These are phyloP conservation scores for Kazachstania sp. DNA, from an alignment of 1,139 yeast genomes.

Conservation along the genomic window DNA sequence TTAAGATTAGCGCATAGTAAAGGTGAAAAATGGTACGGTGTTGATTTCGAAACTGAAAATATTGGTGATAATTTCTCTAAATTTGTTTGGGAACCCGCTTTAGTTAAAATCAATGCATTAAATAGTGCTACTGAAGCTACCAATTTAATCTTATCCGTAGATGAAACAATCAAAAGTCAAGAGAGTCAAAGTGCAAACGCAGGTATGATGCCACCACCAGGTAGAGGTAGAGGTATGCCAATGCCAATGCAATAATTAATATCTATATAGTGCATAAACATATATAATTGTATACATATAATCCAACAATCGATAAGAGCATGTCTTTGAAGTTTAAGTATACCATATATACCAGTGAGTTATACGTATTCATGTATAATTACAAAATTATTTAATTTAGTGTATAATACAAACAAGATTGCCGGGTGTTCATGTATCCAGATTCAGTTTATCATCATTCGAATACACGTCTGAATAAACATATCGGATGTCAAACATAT, in stretches of 20 bases:
- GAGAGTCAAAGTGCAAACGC: conserved; percentile 50
- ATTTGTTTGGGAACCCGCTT: conserved; percentile 97
- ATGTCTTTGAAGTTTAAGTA: no score
- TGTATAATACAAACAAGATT: no score
- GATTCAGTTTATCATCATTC: no score
- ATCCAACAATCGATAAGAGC: neutral
- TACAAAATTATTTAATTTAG: no score
- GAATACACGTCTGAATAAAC: no score
- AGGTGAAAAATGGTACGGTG: conserved; percentile 87
- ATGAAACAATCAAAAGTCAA: conserved; percentile 86
- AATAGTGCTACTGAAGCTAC: conserved; percentile 98
- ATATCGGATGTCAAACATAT: no score
- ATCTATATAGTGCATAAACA: neutral
- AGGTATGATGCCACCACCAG: conserved; percentile 40
- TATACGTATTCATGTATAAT: no score
- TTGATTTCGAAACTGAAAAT: conserved; percentile 77
- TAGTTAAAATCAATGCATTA: conserved; percentile 89
- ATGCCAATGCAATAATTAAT: conserved; percentile 34
- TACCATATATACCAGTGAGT: no score
- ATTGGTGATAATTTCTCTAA: conserved; percentile 78
- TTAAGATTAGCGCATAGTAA: conserved; percentile 90
- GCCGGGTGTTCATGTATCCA: no score
- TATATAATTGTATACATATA: neutral
- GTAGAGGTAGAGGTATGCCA: conserved; percentile 62
- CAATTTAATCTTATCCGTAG: conserved; percentile 80